Evolutionary conservation across 768 basidiomycete genomes (phyloP).

Genomic region (Cyclocybe aegerita): DNA sequence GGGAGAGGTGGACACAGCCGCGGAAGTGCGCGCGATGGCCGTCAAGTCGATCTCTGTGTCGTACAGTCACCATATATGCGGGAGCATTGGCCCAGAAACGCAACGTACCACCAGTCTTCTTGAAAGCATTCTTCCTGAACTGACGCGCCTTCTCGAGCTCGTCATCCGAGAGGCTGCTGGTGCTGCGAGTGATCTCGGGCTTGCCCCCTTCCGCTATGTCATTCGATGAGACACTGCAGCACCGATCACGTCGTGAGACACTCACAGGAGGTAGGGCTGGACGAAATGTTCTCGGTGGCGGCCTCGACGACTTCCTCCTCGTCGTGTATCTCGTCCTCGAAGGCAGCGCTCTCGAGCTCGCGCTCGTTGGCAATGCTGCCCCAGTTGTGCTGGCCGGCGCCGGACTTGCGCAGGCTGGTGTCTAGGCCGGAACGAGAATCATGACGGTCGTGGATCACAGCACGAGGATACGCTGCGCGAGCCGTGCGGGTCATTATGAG

Average conservation of each 20-base stretch:
- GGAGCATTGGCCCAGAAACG: not conserved
- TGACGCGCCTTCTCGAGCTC: constrained; percentile 63
- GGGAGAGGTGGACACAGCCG: constrained; percentile 62
- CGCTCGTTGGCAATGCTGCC: constrained; percentile 67
- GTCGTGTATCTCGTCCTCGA: constrained; percentile 56
- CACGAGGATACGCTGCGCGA: constrained; percentile 69
- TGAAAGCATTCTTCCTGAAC: constrained; percentile 74
- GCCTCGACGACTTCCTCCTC: constrained; percentile 33
- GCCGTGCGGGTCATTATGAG: constrained; percentile 76
- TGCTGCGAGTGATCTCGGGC: constrained; percentile 32
- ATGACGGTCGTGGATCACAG: constrained; percentile 74
- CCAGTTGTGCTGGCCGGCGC: constrained; percentile 86
- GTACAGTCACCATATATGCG: not conserved
- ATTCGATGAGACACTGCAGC: not conserved
- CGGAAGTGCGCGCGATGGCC: constrained; percentile 82
- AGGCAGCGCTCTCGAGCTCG: constrained; percentile 56
- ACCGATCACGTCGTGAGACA: too few relatives aligned
- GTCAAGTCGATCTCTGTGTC: constrained; percentile 56
- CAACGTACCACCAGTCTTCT: constrained; percentile 58
- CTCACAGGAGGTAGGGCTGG: too few relatives aligned
- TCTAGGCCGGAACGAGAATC: constrained; percentile 76
- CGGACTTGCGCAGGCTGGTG: constrained; percentile 72
- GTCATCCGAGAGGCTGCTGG: constrained; percentile 54
- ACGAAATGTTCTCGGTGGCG: not conserved
- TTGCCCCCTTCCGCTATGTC: constrained; percentile 15